Percentiles rank a stretch among this genome's conserved stretches.
phyloP scores from a whole-genome alignment of 2,329 filamentous ascomycete species.

The Exophiala calicioides region DNA sequence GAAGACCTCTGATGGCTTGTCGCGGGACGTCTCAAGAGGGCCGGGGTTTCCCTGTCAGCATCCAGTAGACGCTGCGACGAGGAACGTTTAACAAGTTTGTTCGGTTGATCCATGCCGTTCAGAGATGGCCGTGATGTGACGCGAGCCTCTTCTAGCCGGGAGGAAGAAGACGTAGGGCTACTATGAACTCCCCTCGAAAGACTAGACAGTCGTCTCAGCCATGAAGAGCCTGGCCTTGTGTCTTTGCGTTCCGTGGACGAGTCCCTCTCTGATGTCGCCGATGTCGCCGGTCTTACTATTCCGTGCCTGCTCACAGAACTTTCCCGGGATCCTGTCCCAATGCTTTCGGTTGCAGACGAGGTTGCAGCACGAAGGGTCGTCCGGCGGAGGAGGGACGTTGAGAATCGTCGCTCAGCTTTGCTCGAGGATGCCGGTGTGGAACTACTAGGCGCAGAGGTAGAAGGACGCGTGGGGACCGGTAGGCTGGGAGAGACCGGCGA shows the following conservation, averaged over 20 bases:
- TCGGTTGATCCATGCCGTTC: slow-evolving; percentile 45
- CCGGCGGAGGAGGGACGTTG: slow-evolving; percentile 21
- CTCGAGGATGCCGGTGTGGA: slow-evolving; percentile 14
- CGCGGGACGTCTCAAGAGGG: slow-evolving; percentile 58
- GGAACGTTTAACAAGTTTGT: slow-evolving; percentile 65
- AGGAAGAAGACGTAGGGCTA: slow-evolving; percentile 35
- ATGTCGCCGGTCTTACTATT: slow-evolving; percentile 25
- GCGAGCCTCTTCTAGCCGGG: slow-evolving; percentile 19
- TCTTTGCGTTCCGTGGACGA: slow-evolving; percentile 25
- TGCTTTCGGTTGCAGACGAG: slow-evolving; percentile 17
- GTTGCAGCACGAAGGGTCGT: slow-evolving; percentile 14
- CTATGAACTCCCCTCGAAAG: slow-evolving; percentile 19
- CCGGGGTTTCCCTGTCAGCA: slow-evolving; percentile 46
- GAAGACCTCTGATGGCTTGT: slow-evolving; percentile 65
- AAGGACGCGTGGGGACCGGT: slow-evolving; percentile 35
- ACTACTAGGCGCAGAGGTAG: slow-evolving; percentile 23
- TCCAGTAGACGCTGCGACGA: slow-evolving; percentile 54
- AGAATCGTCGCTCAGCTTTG: slow-evolving; percentile 21
- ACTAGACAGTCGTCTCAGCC: slow-evolving; percentile 30
- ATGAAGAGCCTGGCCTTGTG: slow-evolving; percentile 24
- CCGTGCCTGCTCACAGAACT: slow-evolving; percentile 29
- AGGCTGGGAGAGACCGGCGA: slow-evolving; percentile 31
- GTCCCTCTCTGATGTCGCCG: slow-evolving; percentile 26
- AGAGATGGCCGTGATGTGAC: slow-evolving; percentile 14
- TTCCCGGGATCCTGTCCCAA: slow-evolving; percentile 24